Conservation (phyloP, 106 monocot species). For the Amphibolis antarctica region DNA sequence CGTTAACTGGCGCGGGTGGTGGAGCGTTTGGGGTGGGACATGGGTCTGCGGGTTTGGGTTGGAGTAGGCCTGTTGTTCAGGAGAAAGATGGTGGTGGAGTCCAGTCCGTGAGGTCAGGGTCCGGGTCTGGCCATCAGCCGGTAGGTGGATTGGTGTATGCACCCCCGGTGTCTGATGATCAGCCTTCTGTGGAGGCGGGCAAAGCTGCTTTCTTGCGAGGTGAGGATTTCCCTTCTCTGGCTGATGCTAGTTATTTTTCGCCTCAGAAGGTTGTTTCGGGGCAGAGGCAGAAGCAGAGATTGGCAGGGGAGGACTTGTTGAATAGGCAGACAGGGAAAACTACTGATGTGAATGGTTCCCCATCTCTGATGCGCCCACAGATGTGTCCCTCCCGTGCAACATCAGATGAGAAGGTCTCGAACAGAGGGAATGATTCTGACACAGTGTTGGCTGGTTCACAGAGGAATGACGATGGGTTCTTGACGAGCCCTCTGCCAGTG, state of each 20-base stretch:
- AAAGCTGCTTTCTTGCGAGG: slow-evolving; percentile 51
- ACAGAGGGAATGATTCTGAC: no score
- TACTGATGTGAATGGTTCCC: not conserved
- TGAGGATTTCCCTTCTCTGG: slow-evolving; percentile 66
- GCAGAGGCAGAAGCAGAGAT: slow-evolving; percentile 20
- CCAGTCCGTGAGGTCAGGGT: not conserved
- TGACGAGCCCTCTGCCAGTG: slow-evolving; percentile 33
- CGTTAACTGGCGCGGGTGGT: slow-evolving; percentile 24
- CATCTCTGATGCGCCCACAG: slow-evolving; percentile 6
- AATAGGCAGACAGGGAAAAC: slow-evolving; percentile 12
- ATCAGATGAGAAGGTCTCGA: slow-evolving; percentile 3
- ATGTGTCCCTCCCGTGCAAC: slow-evolving; percentile 2
- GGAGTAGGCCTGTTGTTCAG: slow-evolving; percentile 45
- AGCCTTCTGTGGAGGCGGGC: slow-evolving; percentile 4
- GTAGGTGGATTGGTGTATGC: not conserved
- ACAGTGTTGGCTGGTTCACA: not conserved
- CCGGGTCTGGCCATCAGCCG: slow-evolving; percentile 6
- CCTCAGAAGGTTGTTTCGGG: slow-evolving; percentile 5
- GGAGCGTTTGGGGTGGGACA: slow-evolving; percentile 38
- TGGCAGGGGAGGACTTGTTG: slow-evolving; percentile 6
- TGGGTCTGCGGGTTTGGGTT: slow-evolving; percentile 40
- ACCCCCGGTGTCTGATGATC: not conserved
- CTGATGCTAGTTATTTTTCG: slow-evolving; percentile 9
- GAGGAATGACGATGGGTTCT: slow-evolving; percentile 20
- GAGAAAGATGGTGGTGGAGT: slow-evolving; percentile 2